Evolutionary conservation across 2,329 filamentous ascomycete species (phyloP), one percentile per base, ranked within the genome.

Genomic region (Colletotrichum zoysiae): DNA sequence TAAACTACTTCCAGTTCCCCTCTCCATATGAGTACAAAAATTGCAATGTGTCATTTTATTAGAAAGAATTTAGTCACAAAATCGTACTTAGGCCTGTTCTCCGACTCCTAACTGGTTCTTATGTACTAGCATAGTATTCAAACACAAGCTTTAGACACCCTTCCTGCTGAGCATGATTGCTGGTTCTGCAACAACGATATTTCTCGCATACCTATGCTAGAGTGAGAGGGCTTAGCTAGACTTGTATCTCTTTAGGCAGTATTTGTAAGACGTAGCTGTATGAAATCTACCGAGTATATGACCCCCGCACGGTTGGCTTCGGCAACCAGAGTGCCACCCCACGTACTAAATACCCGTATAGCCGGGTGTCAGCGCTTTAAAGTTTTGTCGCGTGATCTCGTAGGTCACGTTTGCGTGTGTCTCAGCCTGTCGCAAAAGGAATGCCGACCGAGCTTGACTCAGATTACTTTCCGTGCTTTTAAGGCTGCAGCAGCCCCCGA

Each of bases 341-440:
- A 48, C 20, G 9, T 14, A 3, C 23, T 4, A 23, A 50, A 23
- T 12, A 50, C 16, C 48, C 4, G 14, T 16, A 16, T 42, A 42
- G 40, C 40, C 40, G 26, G 40, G 40, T 16, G n/a, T 14, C 23
- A 51, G 23, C 20, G 20, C 9, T 18, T 48, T 40, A 44, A 48
- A 23, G 38, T 62, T 67, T 38, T n/a, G 65, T 67, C 65, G 16
- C 57, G 55, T 67, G 57, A 33, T 40, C 48, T 44, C 56, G 38
- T 62, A 56, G 42, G 30, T 67, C 56, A 55, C 11, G 30, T 38
- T 38, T 3, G 33, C 9, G 33, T 30, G 8, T 56, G 33, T 23
- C 20, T 60, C 46, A 48, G 11, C n/a, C 18, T 44, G n/a, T 11
- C 33, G 26, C 18, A 55, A 18, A 55, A n/a, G 18, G 2, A 1